Percentiles rank a stretch among this genome's conserved stretches.
Conservation (phyloP, 2,329 filamentous ascomycete species). For the Penicillium sp. region DNA sequence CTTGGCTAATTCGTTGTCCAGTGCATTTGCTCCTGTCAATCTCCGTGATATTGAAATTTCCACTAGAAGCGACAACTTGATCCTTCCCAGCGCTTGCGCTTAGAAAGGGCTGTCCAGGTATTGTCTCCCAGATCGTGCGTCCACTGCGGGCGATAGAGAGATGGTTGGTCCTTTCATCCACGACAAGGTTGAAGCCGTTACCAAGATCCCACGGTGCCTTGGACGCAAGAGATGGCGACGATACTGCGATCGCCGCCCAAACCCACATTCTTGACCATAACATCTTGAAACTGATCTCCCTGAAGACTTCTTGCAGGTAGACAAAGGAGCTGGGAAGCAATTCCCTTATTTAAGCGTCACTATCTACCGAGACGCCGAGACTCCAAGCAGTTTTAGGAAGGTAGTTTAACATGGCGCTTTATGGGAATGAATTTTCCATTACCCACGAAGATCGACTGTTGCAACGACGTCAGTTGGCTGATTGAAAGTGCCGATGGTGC, state of each 20-base stretch:
- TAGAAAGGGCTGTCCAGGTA: conserved; percentile 15
- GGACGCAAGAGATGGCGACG: conserved; percentile 9
- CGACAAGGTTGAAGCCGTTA: conserved; percentile 13
- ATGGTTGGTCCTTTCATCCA: conserved; percentile 9
- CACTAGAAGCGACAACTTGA: conserved; percentile 17
- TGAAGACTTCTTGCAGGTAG: not conserved
- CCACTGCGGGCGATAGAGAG: conserved; percentile 9
- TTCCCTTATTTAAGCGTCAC: conserved; percentile 1
- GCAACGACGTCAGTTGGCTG: not conserved
- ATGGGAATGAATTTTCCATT: not conserved
- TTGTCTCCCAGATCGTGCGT: conserved; percentile 17
- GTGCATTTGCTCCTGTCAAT: conserved; percentile 21
- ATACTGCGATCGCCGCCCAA: conserved; percentile 13
- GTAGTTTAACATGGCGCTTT: not conserved
- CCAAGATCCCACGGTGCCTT: conserved; percentile 14
- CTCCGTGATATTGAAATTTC: conserved; percentile 26
- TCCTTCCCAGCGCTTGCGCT: conserved; percentile 22
- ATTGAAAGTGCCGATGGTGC: conserved; percentile 2
- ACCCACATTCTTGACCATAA: conserved; percentile 9
- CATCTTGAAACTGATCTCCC: conserved; percentile 6
- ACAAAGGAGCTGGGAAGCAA: not conserved
- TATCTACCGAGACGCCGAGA: not conserved
- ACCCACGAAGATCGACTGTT: conserved; percentile 10
- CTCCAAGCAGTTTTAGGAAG: not conserved
- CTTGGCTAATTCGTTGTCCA: conserved; percentile 12